Base-by-base conservation (phyloP, 805 yeast genomes). In the Yarrowia osloensis region DNA sequence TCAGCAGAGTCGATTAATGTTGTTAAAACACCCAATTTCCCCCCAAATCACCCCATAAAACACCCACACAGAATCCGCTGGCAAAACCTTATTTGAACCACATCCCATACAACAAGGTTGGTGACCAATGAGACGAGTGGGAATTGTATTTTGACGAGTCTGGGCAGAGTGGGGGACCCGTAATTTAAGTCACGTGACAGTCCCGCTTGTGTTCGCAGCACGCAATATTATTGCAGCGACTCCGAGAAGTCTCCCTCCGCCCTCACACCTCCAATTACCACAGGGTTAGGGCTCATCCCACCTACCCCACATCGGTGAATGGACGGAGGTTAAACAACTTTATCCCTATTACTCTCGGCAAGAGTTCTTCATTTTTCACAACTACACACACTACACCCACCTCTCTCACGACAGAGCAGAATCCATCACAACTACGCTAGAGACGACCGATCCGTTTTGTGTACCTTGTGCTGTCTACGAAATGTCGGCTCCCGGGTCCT, bases 231-330 rank as follows among this genome's bases (percentile, higher is more conserved):
- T 28, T 8, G 31, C 31, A n/a, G n/a, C n/a, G n/a, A n/a, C n/a
- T n/a, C n/a, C n/a, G n/a, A n/a, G n/a, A n/a, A n/a, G n/a, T n/a
- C n/a, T n/a, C n/a, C n/a, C n/a, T n/a, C n/a, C n/a, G n/a, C n/a
- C n/a, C n/a, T n/a, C n/a, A n/a, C n/a, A n/a, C n/a, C n/a, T n/a
- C 50, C 50, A 46, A 39, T 39, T 33, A 12, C 2, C 9, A 21
- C 33, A 47, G 57, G 57, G 57, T 50, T 50, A 50, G 57, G 57
- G 40, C 49, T 12, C 42, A 26, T 17, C 63, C 63, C 42, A 37
- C 47, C n/a, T 57, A 39, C 63, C 63, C 63, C 63, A 57, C 63
- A 57, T 57, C 63, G 63, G 63, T 24, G 37, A 39, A 39, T 37
- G 49, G 37, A 57, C 63, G 63, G 63, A 57, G 62, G 47, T 50